These are phyloP conservation scores for Trichaptum fuscoviolaceum DNA, from an alignment of 768 basidiomycete genomes.

Conservation along the genomic window DNA sequence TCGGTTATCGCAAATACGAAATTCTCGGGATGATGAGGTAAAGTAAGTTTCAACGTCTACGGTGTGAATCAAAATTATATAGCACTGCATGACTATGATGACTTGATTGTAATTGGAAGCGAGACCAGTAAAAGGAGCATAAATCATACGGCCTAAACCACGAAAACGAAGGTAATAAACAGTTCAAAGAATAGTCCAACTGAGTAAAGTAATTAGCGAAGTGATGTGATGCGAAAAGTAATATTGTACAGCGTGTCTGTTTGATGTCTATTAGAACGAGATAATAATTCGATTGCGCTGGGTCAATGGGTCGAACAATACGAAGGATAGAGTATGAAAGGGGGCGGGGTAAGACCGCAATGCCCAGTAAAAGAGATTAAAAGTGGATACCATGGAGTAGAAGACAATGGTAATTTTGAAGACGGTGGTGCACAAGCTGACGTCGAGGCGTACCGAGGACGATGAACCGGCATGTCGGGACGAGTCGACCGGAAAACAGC, in stretches of 20 bases:
- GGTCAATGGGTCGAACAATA: not conserved
- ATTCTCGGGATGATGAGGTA: not conserved
- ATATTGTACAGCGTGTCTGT: not conserved
- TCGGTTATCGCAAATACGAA: not conserved
- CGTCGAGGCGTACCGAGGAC: not conserved
- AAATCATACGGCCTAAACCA: not conserved
- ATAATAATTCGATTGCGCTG: not conserved
- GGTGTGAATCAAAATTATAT: not conserved
- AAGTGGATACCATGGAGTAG: not conserved
- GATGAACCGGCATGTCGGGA: not conserved
- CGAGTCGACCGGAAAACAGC: not conserved
- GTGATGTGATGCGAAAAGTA: not conserved
- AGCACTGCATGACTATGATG: not conserved
- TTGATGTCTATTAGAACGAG: not conserved
- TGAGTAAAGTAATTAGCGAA: slow-evolving; percentile 1
- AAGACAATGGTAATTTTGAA: not conserved
- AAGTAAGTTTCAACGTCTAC: not conserved
- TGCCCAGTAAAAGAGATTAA: not conserved
- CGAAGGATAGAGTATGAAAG: not conserved
- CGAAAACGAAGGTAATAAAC: not conserved
- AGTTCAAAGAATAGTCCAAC: not conserved
- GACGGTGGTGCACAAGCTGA: not conserved
- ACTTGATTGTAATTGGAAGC: not conserved
- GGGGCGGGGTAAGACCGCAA: not conserved
- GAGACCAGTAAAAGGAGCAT: not conserved